Conservation (phyloP, 2,329 filamentous ascomycete species). For the Conoideocrella luteorostrata region DNA sequence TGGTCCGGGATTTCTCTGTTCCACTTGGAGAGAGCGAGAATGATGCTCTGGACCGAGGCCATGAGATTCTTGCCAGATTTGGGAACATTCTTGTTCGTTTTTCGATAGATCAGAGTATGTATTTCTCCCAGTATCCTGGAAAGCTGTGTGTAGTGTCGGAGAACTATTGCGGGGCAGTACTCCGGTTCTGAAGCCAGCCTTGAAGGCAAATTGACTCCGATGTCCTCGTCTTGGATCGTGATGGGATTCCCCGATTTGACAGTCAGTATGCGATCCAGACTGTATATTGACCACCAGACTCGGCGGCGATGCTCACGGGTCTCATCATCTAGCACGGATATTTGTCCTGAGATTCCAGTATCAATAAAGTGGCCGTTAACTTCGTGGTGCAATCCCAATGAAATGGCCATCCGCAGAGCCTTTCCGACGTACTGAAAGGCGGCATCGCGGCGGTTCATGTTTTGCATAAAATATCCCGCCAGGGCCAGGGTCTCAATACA, state of each 20-base stretch:
- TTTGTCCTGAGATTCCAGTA: slow-evolving; percentile 14
- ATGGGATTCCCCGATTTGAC: slow-evolving; percentile 50
- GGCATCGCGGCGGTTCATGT: slow-evolving; percentile 47
- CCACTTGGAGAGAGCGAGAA: slow-evolving; percentile 43
- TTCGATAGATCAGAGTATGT: slow-evolving; percentile 40
- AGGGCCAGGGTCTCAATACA: slow-evolving; percentile 50
- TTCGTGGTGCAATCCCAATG: slow-evolving; percentile 49
- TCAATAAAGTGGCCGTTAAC: slow-evolving; percentile 17
- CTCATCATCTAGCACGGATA: slow-evolving; percentile 26
- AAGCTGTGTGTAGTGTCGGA: slow-evolving; percentile 45
- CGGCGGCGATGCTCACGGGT: slow-evolving; percentile 43
- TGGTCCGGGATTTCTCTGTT: slow-evolving; percentile 39
- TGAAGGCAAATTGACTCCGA: slow-evolving; percentile 29
- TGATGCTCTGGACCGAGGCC: slow-evolving; percentile 43
- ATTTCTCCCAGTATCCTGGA: slow-evolving; percentile 47
- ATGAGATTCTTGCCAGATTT: slow-evolving; percentile 41
- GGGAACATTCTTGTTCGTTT: slow-evolving; percentile 24
- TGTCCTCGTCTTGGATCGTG: slow-evolving; percentile 48
- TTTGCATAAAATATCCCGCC: slow-evolving; percentile 51
- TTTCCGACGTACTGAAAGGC: slow-evolving; percentile 49
- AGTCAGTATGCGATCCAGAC: slow-evolving; percentile 45
- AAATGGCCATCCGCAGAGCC: slow-evolving; percentile 51
- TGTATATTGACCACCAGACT: slow-evolving; percentile 52
- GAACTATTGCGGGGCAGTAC: slow-evolving; percentile 39
- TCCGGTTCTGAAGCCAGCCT: slow-evolving; percentile 29